phyloP scores from a whole-genome alignment of 1,284 basidiomycete species.

The Boletellus sp. region DNA sequence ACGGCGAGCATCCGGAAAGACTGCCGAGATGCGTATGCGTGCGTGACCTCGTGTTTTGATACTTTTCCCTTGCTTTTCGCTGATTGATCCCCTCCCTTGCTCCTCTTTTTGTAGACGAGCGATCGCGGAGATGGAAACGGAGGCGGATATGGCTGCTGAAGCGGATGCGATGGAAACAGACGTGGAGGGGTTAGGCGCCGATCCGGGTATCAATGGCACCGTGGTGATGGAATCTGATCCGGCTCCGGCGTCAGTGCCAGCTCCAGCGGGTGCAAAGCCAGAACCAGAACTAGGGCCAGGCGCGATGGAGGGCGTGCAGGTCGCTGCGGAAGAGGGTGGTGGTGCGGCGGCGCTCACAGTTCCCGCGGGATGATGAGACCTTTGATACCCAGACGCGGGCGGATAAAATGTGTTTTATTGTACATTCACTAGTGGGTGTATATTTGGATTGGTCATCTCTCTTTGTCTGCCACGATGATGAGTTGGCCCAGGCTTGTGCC shows the following conservation, averaged over 20 bases:
- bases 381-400: too few relatives aligned
- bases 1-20: slow-evolving; percentile 39
- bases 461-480: too few relatives aligned
- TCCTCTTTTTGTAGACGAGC: slow-evolving; percentile 35
- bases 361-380: slow-evolving; percentile 5
- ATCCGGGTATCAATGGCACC: neutral
- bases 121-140: slow-evolving; percentile 49
- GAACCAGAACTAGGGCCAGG: neutral
- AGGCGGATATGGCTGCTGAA: slow-evolving; percentile 19
- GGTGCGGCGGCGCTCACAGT: neutral
- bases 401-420: neutral
- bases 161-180: slow-evolving; percentile 11
- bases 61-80: neutral
- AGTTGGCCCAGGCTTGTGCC: too few relatives aligned
- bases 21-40: slow-evolving; percentile 50
- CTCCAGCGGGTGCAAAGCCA: neutral
- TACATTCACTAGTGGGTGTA: too few relatives aligned
- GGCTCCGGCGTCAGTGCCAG: neutral
- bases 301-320: neutral
- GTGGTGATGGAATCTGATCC: neutral
- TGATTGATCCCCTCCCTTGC: too few relatives aligned
- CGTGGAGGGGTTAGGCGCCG: slow-evolving; percentile 7
- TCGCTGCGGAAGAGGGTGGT: neutral
- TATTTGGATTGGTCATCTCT: too few relatives aligned
- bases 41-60: too few relatives aligned